Evolutionary conservation across 768 basidiomycete species (phyloP), one percentile per base, ranked within the genome.

Genomic region (Macrolepiota dolichaula): DNA sequence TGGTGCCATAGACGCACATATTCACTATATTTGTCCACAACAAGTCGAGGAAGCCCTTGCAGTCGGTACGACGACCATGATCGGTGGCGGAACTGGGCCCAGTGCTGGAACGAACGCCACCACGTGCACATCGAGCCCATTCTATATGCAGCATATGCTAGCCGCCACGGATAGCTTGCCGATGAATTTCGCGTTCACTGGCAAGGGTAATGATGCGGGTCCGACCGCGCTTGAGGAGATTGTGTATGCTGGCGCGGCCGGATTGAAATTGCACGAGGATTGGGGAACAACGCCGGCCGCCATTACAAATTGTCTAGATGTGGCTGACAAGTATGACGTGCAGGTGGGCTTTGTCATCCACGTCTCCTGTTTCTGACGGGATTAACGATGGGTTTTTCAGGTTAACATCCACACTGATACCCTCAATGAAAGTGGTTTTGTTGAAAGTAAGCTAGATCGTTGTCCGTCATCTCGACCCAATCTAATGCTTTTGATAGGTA

Each of bases 341-440:
- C 96, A 98, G 82, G 89, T 92, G 53, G 63, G 79, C 67, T 2
- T 5, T 0, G 25, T 47, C 15, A 10, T 51, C 25, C n/a, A 24
- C n/a, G 17, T 19, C 19, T 40, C 27, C 55, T 6, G 10, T 9
- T 44, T 25, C 22, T 49, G 11, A 9, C 40, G 13, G 61, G 47
- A 27, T 50, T 51, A 24, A 61, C 47, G 3, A 32, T 32, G 17
- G 4, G 9, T 50, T 37, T 4, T 24, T 11, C 35, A 89, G 85
- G 85, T 93, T 57, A 95, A 96, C 71, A 97, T 99, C 40, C 97
- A 99, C 70, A 96, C 95, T 0, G 97, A 98, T 70, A 98, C 96
- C 0, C 74, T 98, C 62, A 98, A 98, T 71, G 97, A 99, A 77
- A 94, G 93, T 64, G 96, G 96, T 1, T 98, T 96, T 70, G 94